A percentile compares a stretch with the other conserved stretches of the same genome.
Evolutionary conservation across 2,329 filamentous ascomycete species (phyloP).

Genomic region (Curvularia eragrostidis): DNA sequence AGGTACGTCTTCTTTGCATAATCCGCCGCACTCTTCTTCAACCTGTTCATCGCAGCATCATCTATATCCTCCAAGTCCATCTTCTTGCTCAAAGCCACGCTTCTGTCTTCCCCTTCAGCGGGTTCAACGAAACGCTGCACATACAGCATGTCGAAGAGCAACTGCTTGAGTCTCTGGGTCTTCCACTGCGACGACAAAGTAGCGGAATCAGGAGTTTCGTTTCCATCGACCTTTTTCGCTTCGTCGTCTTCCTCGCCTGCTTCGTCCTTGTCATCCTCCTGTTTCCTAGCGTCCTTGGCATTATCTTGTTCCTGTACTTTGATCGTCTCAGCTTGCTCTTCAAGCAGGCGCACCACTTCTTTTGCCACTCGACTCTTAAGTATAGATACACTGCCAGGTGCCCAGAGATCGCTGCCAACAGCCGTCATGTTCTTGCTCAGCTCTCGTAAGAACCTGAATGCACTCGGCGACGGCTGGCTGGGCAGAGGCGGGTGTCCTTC

Average conservation of each 20-base stretch:
- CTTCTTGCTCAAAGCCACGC: constrained; percentile 33
- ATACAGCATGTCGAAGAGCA: constrained; percentile 54
- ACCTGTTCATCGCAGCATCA: constrained; percentile 57
- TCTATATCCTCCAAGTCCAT: constrained; percentile 57
- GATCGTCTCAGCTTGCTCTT: constrained; percentile 47
- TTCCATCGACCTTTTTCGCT: neutral
- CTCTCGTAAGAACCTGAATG: constrained; percentile 74
- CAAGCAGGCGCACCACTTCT: constrained; percentile 54
- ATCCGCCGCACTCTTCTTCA: constrained; percentile 70
- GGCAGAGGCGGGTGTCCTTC: constrained; percentile 78
- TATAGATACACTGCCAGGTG: constrained; percentile 66
- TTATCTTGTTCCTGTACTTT: constrained; percentile 16
- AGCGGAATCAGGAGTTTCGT: constrained; percentile 5
- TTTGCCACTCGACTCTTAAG: constrained; percentile 66
- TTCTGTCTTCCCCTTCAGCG: constrained; percentile 7
- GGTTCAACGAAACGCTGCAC: constrained; percentile 44
- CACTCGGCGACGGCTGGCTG: constrained; percentile 75
- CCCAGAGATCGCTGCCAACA: constrained; percentile 82
- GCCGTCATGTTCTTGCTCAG: constrained; percentile 72
- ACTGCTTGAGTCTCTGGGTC: constrained; percentile 46
- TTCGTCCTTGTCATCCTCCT: constrained; percentile 12
- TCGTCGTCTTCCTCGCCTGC: constrained; percentile 6
- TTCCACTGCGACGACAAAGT: constrained; percentile 23
- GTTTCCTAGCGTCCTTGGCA: constrained; percentile 5
- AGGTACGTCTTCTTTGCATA: constrained; percentile 85